These are phyloP conservation scores for Aspergillus ellipticus DNA, from an alignment of 495 filamentous ascomycete species.

Conservation along the genomic window DNA sequence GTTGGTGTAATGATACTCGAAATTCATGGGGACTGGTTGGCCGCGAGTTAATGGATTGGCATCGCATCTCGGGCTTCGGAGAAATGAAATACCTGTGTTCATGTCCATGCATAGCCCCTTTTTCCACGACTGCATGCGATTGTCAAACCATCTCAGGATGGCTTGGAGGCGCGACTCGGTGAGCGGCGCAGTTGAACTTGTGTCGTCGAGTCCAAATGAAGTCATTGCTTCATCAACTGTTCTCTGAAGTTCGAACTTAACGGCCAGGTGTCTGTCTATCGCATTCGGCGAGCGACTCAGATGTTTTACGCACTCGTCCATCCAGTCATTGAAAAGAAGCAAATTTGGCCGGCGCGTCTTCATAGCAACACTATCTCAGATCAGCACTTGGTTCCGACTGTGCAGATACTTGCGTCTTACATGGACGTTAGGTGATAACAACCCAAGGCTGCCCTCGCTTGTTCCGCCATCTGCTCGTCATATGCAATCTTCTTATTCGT, in stretches of 20 bases:
- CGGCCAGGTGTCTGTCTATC: slow-evolving; percentile 39
- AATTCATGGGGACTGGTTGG: slow-evolving; percentile 33
- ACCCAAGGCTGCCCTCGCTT: slow-evolving; percentile 41
- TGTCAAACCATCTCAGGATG: slow-evolving; percentile 47
- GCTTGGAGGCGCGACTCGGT: slow-evolving; percentile 45
- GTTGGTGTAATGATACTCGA: slow-evolving; percentile 45
- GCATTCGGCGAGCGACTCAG: slow-evolving; percentile 35
- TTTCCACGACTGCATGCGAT: slow-evolving; percentile 43
- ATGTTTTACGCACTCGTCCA: slow-evolving; percentile 42
- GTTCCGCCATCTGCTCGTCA: slow-evolving; percentile 38
- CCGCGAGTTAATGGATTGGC: neutral
- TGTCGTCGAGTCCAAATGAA: slow-evolving; percentile 50
- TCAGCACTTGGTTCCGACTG: slow-evolving; percentile 3
- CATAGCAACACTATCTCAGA: slow-evolving; percentile 41
- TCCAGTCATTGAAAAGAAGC: slow-evolving; percentile 48
- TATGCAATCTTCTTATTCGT: slow-evolving; percentile 17
- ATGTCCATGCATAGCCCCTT: slow-evolving; percentile 35
- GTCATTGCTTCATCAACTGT: slow-evolving; percentile 48
- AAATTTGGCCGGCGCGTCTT: slow-evolving; percentile 48
- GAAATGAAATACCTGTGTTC: slow-evolving; percentile 33
- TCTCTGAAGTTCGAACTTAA: slow-evolving; percentile 43
- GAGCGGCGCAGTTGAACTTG: slow-evolving; percentile 35
- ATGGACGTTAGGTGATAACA: slow-evolving; percentile 48
- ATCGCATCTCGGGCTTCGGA: neutral
- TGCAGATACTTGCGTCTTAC: slow-evolving; percentile 20